phyloP scores from a whole-genome alignment of 805 yeast genomes.

The Blastobotrys terrestris region DNA sequence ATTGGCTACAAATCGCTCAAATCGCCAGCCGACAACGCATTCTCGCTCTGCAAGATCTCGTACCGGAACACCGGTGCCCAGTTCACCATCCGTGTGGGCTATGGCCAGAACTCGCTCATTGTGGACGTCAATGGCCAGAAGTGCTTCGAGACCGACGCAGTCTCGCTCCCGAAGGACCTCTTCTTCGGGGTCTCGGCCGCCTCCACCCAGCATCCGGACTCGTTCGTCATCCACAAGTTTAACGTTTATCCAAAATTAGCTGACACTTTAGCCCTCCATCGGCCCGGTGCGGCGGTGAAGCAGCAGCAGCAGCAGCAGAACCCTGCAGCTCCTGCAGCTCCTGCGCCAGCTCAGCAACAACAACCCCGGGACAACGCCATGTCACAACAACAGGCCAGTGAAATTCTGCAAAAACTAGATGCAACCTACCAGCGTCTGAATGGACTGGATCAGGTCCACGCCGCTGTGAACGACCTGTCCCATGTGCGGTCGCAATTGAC shows the following conservation, averaged over 20 bases:
- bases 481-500: constrained; percentile 5
- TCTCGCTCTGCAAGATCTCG: constrained; percentile 31
- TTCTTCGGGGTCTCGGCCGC: constrained; percentile 33
- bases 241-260: constrained; percentile 13
- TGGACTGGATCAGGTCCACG: constrained; percentile 7
- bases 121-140: constrained; percentile 35
- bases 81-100: constrained; percentile 27
- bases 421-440: constrained; percentile 9
- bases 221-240: constrained; percentile 15
- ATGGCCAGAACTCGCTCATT: constrained; percentile 26
- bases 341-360: constrained; percentile 7
- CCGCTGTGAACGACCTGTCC: constrained; percentile 3
- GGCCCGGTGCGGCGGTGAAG: constrained; percentile 1
- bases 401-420: constrained; percentile 6
- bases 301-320: too few relatives aligned
- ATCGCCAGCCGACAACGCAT: constrained; percentile 28
- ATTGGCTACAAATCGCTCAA: constrained; percentile 20
- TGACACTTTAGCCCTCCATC: constrained; percentile 2
- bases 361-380: background rate
- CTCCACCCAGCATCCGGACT: constrained; percentile 18
- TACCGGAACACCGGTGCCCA: constrained; percentile 32
- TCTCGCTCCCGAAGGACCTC: constrained; percentile 29
- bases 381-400: background rate
- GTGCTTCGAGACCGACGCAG: constrained; percentile 30
- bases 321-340: background rate